Evolutionary conservation across 1,284 basidiomycete species (phyloP), one percentile per base, ranked within the genome.

Genomic region (Hemileia vastatrix): DNA sequence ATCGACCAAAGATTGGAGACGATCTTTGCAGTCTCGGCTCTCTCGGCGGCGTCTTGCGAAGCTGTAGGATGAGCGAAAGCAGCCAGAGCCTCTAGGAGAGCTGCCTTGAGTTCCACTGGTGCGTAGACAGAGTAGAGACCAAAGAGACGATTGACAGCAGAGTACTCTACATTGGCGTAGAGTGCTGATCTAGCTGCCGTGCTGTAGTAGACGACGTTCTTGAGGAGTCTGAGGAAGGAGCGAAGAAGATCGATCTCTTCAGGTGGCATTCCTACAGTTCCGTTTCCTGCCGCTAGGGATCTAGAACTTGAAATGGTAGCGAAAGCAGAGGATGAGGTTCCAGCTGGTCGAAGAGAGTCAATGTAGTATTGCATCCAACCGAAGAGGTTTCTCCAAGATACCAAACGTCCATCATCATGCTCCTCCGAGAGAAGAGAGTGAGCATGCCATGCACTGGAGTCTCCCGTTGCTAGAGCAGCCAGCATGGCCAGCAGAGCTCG

Each of bases 41-140:
- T 88, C 1, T 83, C 78, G 2, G 77, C 71, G 3, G 87, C 87
- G 0, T 84, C 86, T 6, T 85, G 86, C 18, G 87, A 84, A 55
- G 82, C 80, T 69, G 87, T 88, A 1, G 65, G 64, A 19, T 63
- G 72, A 0, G 76, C 70, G 77, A 97, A 95, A 0, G 90, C 86
- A 0, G 88, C 82, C 5, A 95, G 79, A 0, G 90, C 84, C 43
- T 90, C 84, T 64, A 96, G 86, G 1, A 95, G 78, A 0, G 86
- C 83, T 0, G 90, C 90, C 71, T 96, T 96, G 61, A 96, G 81
- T 70, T 95, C 91, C n/a, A 94, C 78, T 0, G 89, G 88, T n/a
- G 91, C 82, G 8, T 86, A 83, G 4, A 88, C 80, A 24, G 87
- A 88, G 66, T 90, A 81, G 43, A 92, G 82, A 2, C 84, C 84